phyloP scores from a whole-genome alignment of 2,329 filamentous ascomycete species.

The Monosporascus sp. region DNA sequence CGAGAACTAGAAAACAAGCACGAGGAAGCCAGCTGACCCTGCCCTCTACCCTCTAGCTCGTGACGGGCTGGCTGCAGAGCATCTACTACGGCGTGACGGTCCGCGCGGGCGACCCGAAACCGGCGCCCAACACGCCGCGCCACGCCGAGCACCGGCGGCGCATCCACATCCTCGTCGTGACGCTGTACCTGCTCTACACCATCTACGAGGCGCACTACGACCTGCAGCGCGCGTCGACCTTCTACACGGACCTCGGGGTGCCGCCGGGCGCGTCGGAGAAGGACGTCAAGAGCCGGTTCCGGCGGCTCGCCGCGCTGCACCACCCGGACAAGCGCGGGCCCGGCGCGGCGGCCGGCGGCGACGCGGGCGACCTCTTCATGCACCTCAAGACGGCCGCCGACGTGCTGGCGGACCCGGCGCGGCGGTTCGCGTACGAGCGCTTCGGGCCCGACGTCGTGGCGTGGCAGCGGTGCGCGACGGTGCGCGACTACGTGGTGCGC shows the following conservation, averaged over 20 bases:
- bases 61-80: conserved; percentile 70
- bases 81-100: conserved; percentile 86
- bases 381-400: conserved; percentile 80
- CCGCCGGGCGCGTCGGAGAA: conserved; percentile 63
- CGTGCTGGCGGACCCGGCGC: conserved; percentile 68
- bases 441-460: conserved; percentile 68
- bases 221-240: conserved; percentile 65
- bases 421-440: conserved; percentile 82
- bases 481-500: conserved; percentile 66
- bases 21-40: conserved; percentile 7
- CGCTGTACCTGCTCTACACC: conserved; percentile 82
- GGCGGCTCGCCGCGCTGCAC: conserved; percentile 62
- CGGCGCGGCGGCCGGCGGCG: conserved; percentile 28
- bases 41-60: conserved; percentile 49
- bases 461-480: conserved; percentile 62
- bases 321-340: conserved; percentile 78
- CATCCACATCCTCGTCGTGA: conserved; percentile 79
- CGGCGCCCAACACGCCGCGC: conserved; percentile 61
- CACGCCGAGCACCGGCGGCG: conserved; percentile 70
- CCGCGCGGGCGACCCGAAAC: conserved; percentile 80
- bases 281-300: conserved; percentile 78
- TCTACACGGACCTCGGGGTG: conserved; percentile 73
- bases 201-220: conserved; percentile 88
- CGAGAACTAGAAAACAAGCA: background rate
- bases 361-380: conserved; percentile 57